Base-by-base conservation (phyloP, 441 rosid species). In the Macaranga tanarius region DNA sequence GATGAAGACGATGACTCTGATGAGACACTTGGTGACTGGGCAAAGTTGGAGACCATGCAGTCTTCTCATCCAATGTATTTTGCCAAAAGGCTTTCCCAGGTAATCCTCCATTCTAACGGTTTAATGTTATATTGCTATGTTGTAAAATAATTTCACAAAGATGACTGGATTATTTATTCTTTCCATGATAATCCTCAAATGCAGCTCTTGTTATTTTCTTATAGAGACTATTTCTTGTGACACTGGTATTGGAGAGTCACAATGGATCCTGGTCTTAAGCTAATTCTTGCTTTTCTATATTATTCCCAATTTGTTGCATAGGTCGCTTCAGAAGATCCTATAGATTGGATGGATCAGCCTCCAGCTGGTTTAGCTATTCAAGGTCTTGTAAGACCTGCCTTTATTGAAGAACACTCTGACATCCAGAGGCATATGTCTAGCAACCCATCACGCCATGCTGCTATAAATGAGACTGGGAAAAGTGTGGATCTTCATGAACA, bases 61-160 rank as follows among this genome's bases (percentile, higher is more conserved):
- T 83, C 84, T 76, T 90, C 96, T 73, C 99, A 95, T 85, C 99
- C 99, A 65, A 87, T 91, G 91, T 87, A 79, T 85, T 95, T 93
- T 75, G 98, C 98, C 47, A 88, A 86, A 83, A 93, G 78, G 82
- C 81, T 95, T 77, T 74, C 93, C 22, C 86, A 88, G 98, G 98
- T 91, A 78, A 71, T 15, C 55, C 44, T 67, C 72, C 58, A 47
- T 62, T 65, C 13, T 58, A 31, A 7, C 48, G 71, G 17, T 56
- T 68, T 65, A 57, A 47, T 64, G 65, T 63, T 22, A 59, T 60
- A 34, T 57, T 47, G 57, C 54, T 56, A 11, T 65, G 58, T 54
- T 19, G 40, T 45, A 50, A 44, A 70, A 73, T 34, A 23, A 55
- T 7, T 58, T 56, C 16, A 40, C 38, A 38, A 75, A 73, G 58